Conservation (phyloP, 108 stramenopile species). For the Skeletonema marinoi region DNA sequence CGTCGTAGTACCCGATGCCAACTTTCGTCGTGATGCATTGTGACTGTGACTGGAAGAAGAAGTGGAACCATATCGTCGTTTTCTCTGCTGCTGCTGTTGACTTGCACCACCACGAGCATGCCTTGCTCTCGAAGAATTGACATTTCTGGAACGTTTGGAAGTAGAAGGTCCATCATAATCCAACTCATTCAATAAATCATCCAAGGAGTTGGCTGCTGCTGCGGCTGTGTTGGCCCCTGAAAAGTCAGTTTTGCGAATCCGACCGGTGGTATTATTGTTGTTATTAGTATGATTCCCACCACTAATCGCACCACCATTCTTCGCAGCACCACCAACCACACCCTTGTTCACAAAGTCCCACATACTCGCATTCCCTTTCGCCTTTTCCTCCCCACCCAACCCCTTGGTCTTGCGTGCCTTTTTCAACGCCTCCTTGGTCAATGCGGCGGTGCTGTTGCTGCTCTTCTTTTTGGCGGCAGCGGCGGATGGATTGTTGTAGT, state of each 20-base stretch:
- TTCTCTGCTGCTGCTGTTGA: neutral
- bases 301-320: too few relatives aligned
- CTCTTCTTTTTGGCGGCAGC: constrained; percentile 18
- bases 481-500: neutral
- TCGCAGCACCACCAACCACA: neutral
- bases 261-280: neutral
- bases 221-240: neutral
- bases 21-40: neutral
- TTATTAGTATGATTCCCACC: neutral
- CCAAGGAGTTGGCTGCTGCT: constrained; percentile 19
- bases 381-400: neutral
- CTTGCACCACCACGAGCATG: neutral
- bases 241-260: constrained; percentile 1
- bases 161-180: constrained; percentile 31
- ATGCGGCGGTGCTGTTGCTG: constrained; percentile 48
- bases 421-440: constrained; percentile 65
- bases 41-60: neutral
- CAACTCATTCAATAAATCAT: constrained; percentile 61
- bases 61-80: neutral
- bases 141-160: neutral
- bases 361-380: constrained; percentile 59
- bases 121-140: neutral
- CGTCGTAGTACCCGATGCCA: neutral
- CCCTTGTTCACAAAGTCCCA: constrained; percentile 82
- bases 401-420: constrained; percentile 69